Evolutionary conservation across 129 eudicot genomes (phyloP).

Genomic region (Escallonia rubra): DNA sequence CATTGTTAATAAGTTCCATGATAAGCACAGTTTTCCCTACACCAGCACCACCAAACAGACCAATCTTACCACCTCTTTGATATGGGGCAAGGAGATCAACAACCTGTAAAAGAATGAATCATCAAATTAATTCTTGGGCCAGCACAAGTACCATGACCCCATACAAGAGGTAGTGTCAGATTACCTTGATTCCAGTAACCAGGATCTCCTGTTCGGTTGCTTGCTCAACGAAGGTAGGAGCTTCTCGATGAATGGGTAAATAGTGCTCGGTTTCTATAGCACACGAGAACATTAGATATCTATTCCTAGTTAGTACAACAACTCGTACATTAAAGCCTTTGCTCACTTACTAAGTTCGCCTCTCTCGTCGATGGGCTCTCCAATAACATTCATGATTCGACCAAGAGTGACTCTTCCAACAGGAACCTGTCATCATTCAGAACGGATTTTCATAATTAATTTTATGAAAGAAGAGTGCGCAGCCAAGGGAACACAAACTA

Average conservation of each 20-base stretch:
- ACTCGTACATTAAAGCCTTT: not conserved
- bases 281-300: not conserved
- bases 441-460: not conserved
- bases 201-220: slow-evolving; percentile 69
- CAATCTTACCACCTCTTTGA: slow-evolving; percentile 77
- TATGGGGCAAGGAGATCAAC: slow-evolving; percentile 74
- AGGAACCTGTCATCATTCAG: slow-evolving; percentile 36
- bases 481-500: too few relatives aligned
- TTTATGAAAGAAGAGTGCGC: not conserved
- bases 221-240: slow-evolving; percentile 68
- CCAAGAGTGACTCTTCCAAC: slow-evolving; percentile 73
- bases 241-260: slow-evolving; percentile 67
- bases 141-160: not conserved
- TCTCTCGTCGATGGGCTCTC: slow-evolving; percentile 60
- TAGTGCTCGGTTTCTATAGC: slow-evolving; percentile 50
- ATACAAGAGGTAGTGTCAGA: not conserved
- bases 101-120: slow-evolving; percentile 26
- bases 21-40: slow-evolving; percentile 74
- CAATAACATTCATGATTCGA: slow-evolving; percentile 70
- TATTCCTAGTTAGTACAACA: not conserved
- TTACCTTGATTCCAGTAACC: slow-evolving; percentile 70
- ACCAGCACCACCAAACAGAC: slow-evolving; percentile 74
- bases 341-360: slow-evolving; percentile 44
- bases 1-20: slow-evolving; percentile 72
- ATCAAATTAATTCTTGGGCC: not conserved